Evolutionary conservation across 768 basidiomycete species (phyloP).

Genomic region (Sistotremastrum suecicum): DNA sequence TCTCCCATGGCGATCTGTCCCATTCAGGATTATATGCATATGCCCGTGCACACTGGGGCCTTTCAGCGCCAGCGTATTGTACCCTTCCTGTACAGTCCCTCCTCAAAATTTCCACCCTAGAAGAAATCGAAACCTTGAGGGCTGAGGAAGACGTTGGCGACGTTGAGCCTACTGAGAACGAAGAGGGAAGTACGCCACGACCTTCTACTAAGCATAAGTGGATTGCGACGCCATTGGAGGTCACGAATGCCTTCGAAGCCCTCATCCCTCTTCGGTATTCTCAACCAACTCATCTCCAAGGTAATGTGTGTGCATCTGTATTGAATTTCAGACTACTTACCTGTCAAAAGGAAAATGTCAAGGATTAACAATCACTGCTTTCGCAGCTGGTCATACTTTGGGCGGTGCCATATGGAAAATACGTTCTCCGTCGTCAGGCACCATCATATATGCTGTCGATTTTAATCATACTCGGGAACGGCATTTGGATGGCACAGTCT

Average conservation of each 20-base stretch:
- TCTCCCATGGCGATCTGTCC: conserved; percentile 85
- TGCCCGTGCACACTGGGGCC: conserved; percentile 75
- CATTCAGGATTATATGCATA: conserved; percentile 91
- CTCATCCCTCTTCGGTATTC: conserved; percentile 90
- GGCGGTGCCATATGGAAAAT: conserved; percentile 99
- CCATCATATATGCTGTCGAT: conserved; percentile 87
- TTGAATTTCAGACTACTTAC: conserved; percentile 3
- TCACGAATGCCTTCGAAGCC: conserved; percentile 85
- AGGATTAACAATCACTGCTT: conserved; percentile 87
- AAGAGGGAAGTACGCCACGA: conserved; percentile 10
- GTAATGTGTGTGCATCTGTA: conserved; percentile 26
- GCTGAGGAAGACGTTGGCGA: conserved; percentile 61
- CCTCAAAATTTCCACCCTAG: conserved; percentile 80
- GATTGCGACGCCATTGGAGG: conserved; percentile 68
- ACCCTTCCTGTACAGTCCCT: conserved; percentile 93
- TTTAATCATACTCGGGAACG: conserved; percentile 95
- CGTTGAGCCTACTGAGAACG: conserved; percentile 10
- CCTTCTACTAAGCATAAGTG: conserved; percentile 33
- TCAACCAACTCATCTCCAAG: conserved; percentile 89
- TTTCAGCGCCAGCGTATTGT: conserved; percentile 84
- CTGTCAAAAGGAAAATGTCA: conserved; percentile 62
- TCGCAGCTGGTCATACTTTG: conserved; percentile 87
- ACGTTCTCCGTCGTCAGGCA: conserved; percentile 92
- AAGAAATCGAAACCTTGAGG: conserved; percentile 73
- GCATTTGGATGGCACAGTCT: conserved; percentile 87